Percentiles rank a stretch among this genome's conserved stretches.
Evolutionary conservation across 2,329 filamentous ascomycete genomes (phyloP).

Genomic region (Cladophialophora bantiana): DNA sequence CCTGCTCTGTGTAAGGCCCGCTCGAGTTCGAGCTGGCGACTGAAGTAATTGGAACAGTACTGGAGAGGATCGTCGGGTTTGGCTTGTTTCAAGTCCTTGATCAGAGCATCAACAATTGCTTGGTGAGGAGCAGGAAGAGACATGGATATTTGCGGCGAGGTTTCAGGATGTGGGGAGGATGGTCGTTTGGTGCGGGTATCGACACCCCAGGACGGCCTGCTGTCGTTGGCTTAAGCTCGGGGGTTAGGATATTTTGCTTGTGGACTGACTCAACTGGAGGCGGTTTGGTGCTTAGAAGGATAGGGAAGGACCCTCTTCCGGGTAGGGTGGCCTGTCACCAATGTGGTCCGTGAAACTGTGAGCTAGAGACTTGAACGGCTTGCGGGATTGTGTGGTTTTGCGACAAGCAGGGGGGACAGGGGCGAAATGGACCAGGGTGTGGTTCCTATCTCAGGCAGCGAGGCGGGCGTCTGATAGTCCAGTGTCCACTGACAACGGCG

Average conservation of each 20-base stretch:
- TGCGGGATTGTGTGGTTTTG: not conserved
- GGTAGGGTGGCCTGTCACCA: conserved; percentile 29
- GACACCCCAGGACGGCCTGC: conserved; percentile 14
- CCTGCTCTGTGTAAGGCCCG: conserved; percentile 59
- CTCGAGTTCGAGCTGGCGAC: conserved; percentile 69
- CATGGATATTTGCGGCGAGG: conserved; percentile 44
- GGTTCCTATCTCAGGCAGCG: conserved; percentile 25
- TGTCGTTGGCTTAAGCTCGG: conserved; percentile 25
- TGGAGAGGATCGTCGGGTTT: conserved; percentile 71
- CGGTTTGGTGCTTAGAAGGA: conserved; percentile 22
- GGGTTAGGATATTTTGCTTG: conserved; percentile 13
- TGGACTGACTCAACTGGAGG: conserved; percentile 17
- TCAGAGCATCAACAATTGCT: conserved; percentile 69
- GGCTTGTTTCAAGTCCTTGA: conserved; percentile 65
- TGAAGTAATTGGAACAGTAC: conserved; percentile 74
- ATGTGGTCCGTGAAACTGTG: conserved; percentile 23
- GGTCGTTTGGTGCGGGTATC: conserved; percentile 18
- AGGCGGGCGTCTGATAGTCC: not conserved
- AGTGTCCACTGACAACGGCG: conserved; percentile 10
- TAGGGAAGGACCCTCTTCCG: conserved; percentile 25
- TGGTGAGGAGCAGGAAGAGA: conserved; percentile 63
- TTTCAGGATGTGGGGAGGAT: conserved; percentile 33
- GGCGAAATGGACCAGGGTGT: conserved; percentile 18
- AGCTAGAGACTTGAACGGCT: conserved; percentile 13
- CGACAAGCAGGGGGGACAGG: conserved; percentile 8